Conservation (phyloP, 495 filamentous ascomycete genomes). For the Aspergillus sclerotioniger region DNA sequence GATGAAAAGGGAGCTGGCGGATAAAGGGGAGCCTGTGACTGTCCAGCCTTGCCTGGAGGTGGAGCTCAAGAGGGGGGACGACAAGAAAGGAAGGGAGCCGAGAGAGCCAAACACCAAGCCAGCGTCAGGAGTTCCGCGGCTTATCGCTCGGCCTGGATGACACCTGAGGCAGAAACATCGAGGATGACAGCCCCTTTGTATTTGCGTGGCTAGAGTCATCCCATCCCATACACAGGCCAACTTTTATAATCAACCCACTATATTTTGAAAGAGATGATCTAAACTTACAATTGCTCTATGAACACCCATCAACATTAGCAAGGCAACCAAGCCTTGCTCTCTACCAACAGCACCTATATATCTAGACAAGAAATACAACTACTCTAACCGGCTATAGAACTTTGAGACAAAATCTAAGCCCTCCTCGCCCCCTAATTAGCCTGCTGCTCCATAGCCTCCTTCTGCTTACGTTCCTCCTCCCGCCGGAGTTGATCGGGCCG, state of each 20-base stretch:
- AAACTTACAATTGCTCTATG: neutral
- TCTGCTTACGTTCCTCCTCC: constrained; percentile 65
- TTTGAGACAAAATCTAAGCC: constrained; percentile 25
- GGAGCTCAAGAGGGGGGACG: constrained; percentile 3
- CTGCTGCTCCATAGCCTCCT: constrained; percentile 56
- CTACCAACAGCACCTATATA: constrained; percentile 7
- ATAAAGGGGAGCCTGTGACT: neutral
- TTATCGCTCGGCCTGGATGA: constrained; percentile 5
- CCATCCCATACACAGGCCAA: neutral
- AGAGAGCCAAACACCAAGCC: neutral
- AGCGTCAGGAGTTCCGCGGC: constrained; percentile 1
- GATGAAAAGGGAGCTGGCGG: constrained; percentile 10
- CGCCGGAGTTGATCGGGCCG: constrained; percentile 82
- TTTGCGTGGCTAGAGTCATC: neutral
- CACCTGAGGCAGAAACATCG: constrained; percentile 9
- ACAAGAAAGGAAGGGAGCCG: constrained; percentile 1
- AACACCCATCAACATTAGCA: neutral
- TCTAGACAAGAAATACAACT: constrained; percentile 10
- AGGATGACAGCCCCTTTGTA: neutral
- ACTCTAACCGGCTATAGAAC: constrained; percentile 24
- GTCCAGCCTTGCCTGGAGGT: constrained; percentile 6
- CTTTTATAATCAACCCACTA: too few species aligned
- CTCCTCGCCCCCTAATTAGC: constrained; percentile 49
- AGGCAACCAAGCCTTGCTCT: neutral
- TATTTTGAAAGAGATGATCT: neutral